phyloP scores from a whole-genome alignment of 164 flowering plant species.

The Sextonia rubra region DNA sequence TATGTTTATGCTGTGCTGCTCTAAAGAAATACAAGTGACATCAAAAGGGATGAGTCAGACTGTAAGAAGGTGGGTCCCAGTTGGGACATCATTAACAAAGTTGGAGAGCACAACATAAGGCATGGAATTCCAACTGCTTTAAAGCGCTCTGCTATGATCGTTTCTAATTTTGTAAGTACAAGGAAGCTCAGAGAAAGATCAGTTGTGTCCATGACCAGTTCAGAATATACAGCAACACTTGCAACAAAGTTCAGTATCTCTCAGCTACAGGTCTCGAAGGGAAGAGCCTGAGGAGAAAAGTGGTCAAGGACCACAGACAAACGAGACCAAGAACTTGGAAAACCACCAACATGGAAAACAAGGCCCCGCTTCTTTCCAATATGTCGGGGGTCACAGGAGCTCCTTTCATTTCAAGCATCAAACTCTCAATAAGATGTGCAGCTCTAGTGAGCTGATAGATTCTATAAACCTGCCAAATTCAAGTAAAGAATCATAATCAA shows the following conservation, averaged over 20 bases:
- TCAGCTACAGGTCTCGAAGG: constrained; percentile 93
- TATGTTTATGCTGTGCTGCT: too few species aligned
- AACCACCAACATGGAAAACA: constrained; percentile 50
- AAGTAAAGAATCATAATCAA: constrained; percentile 6
- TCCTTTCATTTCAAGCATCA: constrained; percentile 51
- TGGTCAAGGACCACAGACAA: constrained; percentile 83
- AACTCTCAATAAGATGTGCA: constrained; percentile 48
- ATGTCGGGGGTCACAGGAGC: constrained; percentile 33
- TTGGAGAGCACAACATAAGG: too few species aligned
- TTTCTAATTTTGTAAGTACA: too few species aligned
- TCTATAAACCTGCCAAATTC: constrained; percentile 60
- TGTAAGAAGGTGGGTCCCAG: too few species aligned
- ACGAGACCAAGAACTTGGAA: constrained; percentile 65
- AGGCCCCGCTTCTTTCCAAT: constrained; percentile 46
- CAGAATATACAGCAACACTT: constrained; percentile 15
- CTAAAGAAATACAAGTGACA: too few species aligned
- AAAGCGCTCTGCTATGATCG: too few species aligned
- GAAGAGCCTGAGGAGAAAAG: constrained; percentile 84
- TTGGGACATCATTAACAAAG: too few species aligned
- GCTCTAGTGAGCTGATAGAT: constrained; percentile 76
- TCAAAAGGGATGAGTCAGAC: too few species aligned
- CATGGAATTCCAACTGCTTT: too few species aligned
- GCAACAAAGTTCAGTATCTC: constrained; percentile 39
- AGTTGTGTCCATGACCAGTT: not conserved
- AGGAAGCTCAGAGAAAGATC: too few species aligned